A percentile compares a stretch with the other conserved stretches of the same genome.
Conservation (phyloP, 139 green algal genomes). For the Chlorella vulgaris region DNA sequence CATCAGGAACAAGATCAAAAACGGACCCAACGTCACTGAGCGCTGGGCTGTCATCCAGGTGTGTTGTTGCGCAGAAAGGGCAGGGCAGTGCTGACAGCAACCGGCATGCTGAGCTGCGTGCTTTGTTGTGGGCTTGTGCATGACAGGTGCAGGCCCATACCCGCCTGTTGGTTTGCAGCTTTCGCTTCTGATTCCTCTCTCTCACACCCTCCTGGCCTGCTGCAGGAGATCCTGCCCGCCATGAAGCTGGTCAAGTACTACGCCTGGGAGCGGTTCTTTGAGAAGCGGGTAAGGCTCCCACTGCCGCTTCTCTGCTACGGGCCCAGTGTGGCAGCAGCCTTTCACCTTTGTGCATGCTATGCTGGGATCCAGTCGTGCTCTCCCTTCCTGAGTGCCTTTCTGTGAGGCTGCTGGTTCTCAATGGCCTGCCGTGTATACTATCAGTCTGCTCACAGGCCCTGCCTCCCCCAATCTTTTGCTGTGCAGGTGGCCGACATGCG, state of each 20-base stretch:
- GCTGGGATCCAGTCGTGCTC: not conserved
- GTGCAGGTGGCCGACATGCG: constrained; percentile 46
- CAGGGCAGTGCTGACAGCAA: too few species aligned
- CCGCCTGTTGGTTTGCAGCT: too few species aligned
- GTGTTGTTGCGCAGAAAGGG: not conserved
- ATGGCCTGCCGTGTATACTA: not conserved
- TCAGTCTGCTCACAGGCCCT: not conserved
- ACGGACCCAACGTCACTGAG: constrained; percentile 49
- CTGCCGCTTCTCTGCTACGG: too few species aligned
- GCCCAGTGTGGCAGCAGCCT: too few species aligned
- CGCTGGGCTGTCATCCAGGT: constrained; percentile 41
- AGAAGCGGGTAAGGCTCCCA: constrained; percentile 45
- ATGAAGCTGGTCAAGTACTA: constrained; percentile 83
- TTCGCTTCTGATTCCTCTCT: not conserved
- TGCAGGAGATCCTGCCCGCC: constrained; percentile 71
- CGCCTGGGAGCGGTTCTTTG: constrained; percentile 70
- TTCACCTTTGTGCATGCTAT: too few species aligned
- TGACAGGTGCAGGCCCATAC: not conserved
- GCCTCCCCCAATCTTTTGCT: not conserved
- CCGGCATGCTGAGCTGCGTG: not conserved
- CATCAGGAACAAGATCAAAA: constrained; percentile 64
- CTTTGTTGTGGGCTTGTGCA: not conserved
- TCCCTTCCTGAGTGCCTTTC: not conserved
- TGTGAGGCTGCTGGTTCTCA: too few species aligned
- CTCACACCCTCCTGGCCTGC: not conserved